phyloP scores from a whole-genome alignment of 2,329 filamentous ascomycete species.

The Monilinia aucupariae region DNA sequence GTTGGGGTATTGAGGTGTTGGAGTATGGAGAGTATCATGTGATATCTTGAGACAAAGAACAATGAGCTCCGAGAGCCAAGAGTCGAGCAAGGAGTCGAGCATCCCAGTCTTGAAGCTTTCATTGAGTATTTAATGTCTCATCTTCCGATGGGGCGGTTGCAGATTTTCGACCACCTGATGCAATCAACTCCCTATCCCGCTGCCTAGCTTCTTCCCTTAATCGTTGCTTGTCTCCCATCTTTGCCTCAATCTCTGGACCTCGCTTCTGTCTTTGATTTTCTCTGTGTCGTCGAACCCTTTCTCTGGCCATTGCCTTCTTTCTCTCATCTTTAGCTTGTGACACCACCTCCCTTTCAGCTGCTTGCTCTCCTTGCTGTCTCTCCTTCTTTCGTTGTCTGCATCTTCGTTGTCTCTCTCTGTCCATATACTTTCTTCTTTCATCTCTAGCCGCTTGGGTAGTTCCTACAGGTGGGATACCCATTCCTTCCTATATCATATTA shows the following conservation, averaged over 20 bases:
- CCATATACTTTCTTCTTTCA: slow-evolving; percentile 10
- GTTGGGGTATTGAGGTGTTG: not conserved
- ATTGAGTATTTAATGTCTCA: not conserved
- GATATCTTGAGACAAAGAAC: not conserved
- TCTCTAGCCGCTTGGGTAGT: not conserved
- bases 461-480: slow-evolving; percentile 1
- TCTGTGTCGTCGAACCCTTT: slow-evolving; percentile 10
- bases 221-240: not conserved
- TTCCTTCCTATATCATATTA: slow-evolving; percentile 1
- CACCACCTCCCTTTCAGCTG: not conserved
- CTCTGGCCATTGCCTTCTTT: slow-evolving; percentile 9
- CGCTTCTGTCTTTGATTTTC: slow-evolving; percentile 4
- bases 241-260: not conserved
- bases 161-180: not conserved
- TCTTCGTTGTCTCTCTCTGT: slow-evolving; percentile 11
- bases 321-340: slow-evolving; percentile 10
- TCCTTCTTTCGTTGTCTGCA: slow-evolving; percentile 11
- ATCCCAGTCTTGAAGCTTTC: not conserved
- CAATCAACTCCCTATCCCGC: not conserved
- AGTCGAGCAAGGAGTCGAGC: fast-evolving
- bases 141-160: not conserved
- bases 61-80: not conserved
- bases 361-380: slow-evolving; percentile 2
- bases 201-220: not conserved
- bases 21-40: no score